phyloP scores from a whole-genome alignment of 164 flowering plant species.

The Chimonanthus salicifolius region DNA sequence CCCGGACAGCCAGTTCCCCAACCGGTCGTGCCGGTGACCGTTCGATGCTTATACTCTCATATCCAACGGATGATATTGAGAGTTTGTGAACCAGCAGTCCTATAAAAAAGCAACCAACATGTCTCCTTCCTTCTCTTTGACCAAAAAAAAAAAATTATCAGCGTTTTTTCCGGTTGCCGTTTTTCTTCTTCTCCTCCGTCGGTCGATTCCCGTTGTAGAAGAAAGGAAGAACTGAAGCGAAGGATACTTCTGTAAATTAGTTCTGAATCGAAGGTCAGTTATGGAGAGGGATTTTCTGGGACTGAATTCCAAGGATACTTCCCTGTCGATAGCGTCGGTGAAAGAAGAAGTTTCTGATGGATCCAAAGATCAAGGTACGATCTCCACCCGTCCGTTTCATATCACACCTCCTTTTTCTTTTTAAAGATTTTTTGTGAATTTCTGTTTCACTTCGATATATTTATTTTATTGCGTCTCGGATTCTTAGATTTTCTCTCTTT shows the following conservation, averaged over 20 bases:
- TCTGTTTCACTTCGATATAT: too few species aligned
- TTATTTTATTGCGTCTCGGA: too few species aligned
- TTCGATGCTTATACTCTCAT: not conserved
- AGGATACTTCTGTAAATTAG: slow-evolving; percentile 7
- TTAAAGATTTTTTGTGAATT: not conserved
- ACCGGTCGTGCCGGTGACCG: slow-evolving; percentile 20
- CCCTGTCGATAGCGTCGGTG: slow-evolving; percentile 13
- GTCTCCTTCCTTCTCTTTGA: not conserved
- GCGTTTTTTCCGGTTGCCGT: slow-evolving; percentile 1
- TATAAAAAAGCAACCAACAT: not conserved
- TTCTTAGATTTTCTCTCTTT: too few species aligned
- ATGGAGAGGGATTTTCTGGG: slow-evolving; percentile 68
- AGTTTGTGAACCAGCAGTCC: not conserved
- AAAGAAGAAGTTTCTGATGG: slow-evolving; percentile 35
- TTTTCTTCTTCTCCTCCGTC: not conserved
- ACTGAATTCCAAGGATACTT: slow-evolving; percentile 27
- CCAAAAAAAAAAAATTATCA: not conserved
- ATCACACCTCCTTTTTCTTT: not conserved
- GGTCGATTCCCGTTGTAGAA: not conserved
- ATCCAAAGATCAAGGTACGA: slow-evolving; percentile 27
- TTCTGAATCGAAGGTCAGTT: slow-evolving; percentile 2
- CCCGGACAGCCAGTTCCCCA: slow-evolving; percentile 21
- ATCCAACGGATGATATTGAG: slow-evolving; percentile 27
- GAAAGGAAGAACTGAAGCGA: not conserved
- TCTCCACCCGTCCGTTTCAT: not conserved